Conservation (phyloP, 768 basidiomycete genomes). For the Cantharellus cinnabarinus region DNA sequence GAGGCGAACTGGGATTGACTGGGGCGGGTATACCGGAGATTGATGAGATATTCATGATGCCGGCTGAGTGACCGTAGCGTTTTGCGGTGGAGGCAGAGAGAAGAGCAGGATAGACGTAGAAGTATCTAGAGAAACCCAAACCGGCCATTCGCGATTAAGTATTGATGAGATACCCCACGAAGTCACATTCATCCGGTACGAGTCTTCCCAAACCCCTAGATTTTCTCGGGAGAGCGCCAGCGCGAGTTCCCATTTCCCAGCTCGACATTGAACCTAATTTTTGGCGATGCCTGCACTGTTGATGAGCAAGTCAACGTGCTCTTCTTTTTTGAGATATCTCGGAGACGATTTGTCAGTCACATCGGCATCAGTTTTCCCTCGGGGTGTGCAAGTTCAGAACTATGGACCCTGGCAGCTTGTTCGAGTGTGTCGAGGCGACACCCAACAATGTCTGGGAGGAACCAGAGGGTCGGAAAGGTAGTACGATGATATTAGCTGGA, state of each 20-base stretch:
- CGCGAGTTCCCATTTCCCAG: neutral
- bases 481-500: neutral
- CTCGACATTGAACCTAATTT: neutral
- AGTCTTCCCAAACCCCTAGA: constrained; percentile 15
- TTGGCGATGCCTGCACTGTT: neutral
- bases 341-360: neutral
- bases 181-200: constrained; percentile 14
- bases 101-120: constrained; percentile 26
- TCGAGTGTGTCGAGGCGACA: neutral
- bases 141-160: neutral
- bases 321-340: neutral
- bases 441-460: neutral
- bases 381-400: neutral
- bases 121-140: constrained; percentile 14
- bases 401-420: neutral
- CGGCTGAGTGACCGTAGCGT: constrained; percentile 14
- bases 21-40: constrained; percentile 24
- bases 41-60: constrained; percentile 24
- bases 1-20: constrained; percentile 27
- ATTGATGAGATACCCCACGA: neutral
- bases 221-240: neutral
- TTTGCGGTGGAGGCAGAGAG: constrained; percentile 18
- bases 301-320: constrained; percentile 1
- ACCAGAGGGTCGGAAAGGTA: neutral
- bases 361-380: neutral